Percentiles rank a stretch among this genome's conserved stretches.
Conservation (phyloP, 331 rosid species). For the Phaseolus coccineus region DNA sequence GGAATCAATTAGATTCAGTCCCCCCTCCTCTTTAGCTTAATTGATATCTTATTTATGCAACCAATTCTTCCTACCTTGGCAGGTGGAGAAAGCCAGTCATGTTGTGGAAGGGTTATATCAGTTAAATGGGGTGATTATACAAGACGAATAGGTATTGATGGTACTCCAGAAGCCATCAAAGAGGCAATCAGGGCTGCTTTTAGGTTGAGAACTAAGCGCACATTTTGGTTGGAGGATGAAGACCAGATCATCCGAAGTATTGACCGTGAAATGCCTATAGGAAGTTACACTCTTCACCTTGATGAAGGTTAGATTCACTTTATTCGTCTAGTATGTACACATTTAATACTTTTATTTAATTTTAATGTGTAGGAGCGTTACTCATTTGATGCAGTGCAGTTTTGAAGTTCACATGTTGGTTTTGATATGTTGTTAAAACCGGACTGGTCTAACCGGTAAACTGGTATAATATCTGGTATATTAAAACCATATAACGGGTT, state of each 20-base stretch:
- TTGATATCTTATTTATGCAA: conserved; percentile 35
- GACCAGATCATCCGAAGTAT: conserved; percentile 88
- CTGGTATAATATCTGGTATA: too few species aligned
- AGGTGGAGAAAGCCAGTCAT: conserved; percentile 83
- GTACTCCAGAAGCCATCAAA: conserved; percentile 88
- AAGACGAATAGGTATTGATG: conserved; percentile 91
- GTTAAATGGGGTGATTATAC: conserved; percentile 95
- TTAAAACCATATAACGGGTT: too few species aligned
- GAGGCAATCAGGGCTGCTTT: conserved; percentile 92
- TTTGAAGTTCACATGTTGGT: conserved; percentile 3
- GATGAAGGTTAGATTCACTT: conserved; percentile 76
- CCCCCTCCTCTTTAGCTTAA: background rate
- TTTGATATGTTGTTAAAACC: background rate
- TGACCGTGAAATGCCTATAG: conserved; percentile 96
- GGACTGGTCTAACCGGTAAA: too few species aligned
- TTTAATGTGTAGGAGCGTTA: conserved; percentile 3
- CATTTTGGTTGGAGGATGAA: conserved; percentile 99
- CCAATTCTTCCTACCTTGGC: conserved; percentile 35
- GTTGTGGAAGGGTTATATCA: conserved; percentile 88
- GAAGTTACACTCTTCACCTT: conserved; percentile 90
- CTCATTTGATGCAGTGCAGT: background rate
- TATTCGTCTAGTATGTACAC: conserved; percentile 36
- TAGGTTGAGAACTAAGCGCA: conserved; percentile 88
- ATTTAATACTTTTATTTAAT: conserved; percentile 3
- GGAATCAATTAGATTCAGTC: background rate